Evolutionary conservation across 164 flowering plant species (phyloP).

Genomic region (Magnolia changhungtana): DNA sequence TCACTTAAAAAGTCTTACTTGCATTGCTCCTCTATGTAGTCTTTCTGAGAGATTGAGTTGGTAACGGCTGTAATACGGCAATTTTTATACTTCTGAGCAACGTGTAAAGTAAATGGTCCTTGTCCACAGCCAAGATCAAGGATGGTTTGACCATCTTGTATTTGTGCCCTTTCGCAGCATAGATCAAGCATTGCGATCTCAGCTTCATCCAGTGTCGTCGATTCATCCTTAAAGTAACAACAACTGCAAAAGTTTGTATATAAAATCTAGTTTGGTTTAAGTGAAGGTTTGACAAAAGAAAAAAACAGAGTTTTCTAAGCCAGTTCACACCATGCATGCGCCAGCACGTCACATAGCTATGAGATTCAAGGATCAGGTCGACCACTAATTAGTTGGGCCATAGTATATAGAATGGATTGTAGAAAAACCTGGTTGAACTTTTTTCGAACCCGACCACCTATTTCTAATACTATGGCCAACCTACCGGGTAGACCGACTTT

Average conservation of each 20-base stretch:
- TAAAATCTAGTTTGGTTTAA: background rate
- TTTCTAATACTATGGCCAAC: too few species aligned
- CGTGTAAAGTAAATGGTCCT: background rate
- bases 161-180: background rate
- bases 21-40: slow-evolving; percentile 11
- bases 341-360: too few species aligned
- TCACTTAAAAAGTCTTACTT: slow-evolving; percentile 3
- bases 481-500: too few species aligned
- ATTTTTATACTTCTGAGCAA: background rate
- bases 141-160: background rate
- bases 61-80: slow-evolving; percentile 8
- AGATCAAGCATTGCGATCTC: slow-evolving; percentile 1
- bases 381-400: too few species aligned
- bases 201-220: background rate
- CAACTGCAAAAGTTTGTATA: background rate
- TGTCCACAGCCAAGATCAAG: slow-evolving; percentile 10
- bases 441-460: too few species aligned
- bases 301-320: too few species aligned
- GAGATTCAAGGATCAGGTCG: too few species aligned
- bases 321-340: too few species aligned
- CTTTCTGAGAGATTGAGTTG: slow-evolving; percentile 11
- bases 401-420: too few species aligned
- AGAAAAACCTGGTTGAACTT: too few species aligned
- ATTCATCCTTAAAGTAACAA: background rate
- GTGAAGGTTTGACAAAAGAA: too few species aligned